phyloP scores from a whole-genome alignment of 2,329 filamentous ascomycete genomes.

The Dactylella cylindrospora region DNA sequence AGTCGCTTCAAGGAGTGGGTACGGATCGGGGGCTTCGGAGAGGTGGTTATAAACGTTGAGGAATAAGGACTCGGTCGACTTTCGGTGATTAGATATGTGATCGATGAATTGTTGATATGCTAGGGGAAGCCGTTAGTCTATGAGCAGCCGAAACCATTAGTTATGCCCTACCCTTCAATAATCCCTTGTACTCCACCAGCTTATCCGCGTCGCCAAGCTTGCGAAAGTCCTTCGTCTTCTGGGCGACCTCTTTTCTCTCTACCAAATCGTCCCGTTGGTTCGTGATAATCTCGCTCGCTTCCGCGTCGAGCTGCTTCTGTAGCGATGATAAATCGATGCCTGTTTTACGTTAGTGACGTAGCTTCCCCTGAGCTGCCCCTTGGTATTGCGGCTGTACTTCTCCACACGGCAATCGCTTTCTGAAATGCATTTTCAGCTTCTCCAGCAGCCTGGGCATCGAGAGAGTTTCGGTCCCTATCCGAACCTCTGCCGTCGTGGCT shows the following conservation, averaged over 20 bases:
- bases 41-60: conserved; percentile 88
- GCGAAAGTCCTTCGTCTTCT: conserved; percentile 97
- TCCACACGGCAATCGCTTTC: conserved; percentile 91
- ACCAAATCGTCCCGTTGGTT: conserved; percentile 95
- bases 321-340: conserved; percentile 84
- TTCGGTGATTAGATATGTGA: conserved; percentile 91
- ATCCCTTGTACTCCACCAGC: conserved; percentile 79
- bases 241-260: conserved; percentile 94
- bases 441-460: conserved; percentile 14
- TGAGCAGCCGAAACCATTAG: not conserved
- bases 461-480: conserved; percentile 34
- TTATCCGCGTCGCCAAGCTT: conserved; percentile 90
- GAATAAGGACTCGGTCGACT: conserved; percentile 89
- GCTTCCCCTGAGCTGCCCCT: conserved; percentile 12
- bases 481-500: conserved; percentile 33
- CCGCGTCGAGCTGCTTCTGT: conserved; percentile 81
- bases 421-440: conserved; percentile 81
- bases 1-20: conserved; percentile 91
- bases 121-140: conserved; percentile 51
- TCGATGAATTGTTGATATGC: conserved; percentile 98
- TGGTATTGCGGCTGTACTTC: conserved; percentile 62
- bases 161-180: conserved; percentile 72
- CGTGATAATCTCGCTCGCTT: conserved; percentile 89
- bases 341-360: conserved; percentile 53
- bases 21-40: conserved; percentile 94